phyloP scores from a whole-genome alignment of 1,284 basidiomycete genomes.

The Rhodotorula sp. region DNA sequence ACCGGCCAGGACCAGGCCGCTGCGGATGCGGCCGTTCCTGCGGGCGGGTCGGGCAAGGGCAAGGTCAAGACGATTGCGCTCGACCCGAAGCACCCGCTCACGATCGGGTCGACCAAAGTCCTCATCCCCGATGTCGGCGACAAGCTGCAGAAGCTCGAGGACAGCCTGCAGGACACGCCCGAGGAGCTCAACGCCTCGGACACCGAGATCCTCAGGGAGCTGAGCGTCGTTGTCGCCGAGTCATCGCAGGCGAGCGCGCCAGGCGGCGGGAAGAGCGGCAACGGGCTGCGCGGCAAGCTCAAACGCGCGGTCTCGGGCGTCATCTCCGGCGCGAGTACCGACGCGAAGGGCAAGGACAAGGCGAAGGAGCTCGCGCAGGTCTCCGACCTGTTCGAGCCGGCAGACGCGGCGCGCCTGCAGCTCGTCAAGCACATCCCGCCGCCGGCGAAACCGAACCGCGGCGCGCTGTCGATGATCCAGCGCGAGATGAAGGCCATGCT shows the following conservation, averaged over 20 bases:
- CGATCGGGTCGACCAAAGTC: constrained; percentile 10
- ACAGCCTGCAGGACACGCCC: constrained; percentile 5
- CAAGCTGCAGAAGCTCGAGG: constrained; percentile 36
- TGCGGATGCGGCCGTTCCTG: background rate
- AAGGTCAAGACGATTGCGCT: constrained; percentile 24
- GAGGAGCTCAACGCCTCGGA: constrained; percentile 39
- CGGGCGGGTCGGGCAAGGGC: background rate
- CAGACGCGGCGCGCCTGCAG: constrained; percentile 19
- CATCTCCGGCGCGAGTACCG: no score
- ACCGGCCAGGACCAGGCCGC: background rate
- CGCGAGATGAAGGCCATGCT: constrained; percentile 38
- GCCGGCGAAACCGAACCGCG: constrained; percentile 27
- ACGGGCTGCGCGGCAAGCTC: constrained; percentile 2
- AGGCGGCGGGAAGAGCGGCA: background rate
- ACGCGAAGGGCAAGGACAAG: constrained; percentile 1
- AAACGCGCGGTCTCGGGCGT: background rate
- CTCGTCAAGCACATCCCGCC: constrained; percentile 37
- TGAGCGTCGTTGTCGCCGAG: constrained; percentile 5
- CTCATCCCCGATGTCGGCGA: constrained; percentile 36
- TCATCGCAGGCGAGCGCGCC: constrained; percentile 6
- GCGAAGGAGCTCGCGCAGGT: background rate
- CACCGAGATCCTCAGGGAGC: constrained; percentile 32
- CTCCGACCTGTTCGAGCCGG: constrained; percentile 31
- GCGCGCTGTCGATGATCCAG: constrained; percentile 22
- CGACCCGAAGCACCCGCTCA: constrained; percentile 32